A percentile compares a stretch with the other conserved stretches of the same genome.
These are phyloP conservation scores for Geum urbanum DNA, from an alignment of 306 rosid species.

Conservation along the genomic window DNA sequence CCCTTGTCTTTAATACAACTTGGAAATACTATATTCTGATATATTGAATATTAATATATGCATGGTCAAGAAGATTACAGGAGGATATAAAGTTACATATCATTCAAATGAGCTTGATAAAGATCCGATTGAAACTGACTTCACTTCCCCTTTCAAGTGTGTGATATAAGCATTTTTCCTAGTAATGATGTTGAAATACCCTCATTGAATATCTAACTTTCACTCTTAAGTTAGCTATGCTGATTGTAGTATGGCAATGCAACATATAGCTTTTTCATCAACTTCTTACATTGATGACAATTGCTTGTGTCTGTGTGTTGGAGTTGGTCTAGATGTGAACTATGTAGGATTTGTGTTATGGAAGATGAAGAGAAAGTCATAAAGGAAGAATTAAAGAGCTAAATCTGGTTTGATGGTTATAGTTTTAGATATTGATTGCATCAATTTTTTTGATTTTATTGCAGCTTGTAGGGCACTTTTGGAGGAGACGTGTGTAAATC, in stretches of 20 bases:
- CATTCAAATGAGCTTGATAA: constrained; percentile 54
- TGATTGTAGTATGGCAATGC: not conserved
- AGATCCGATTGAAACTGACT: constrained; percentile 31
- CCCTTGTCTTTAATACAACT: not conserved
- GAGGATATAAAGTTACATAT: constrained; percentile 67
- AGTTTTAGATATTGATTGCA: not conserved
- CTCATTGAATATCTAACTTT: not conserved
- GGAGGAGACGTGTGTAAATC: constrained; percentile 83
- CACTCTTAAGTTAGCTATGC: too few species aligned
- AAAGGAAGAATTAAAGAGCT: not conserved
- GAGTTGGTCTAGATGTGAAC: not conserved
- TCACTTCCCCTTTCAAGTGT: constrained; percentile 53
- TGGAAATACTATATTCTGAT: constrained; percentile 22
- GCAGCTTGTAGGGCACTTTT: constrained; percentile 97
- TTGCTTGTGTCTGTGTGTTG: not conserved
- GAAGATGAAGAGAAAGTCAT: too few species aligned
- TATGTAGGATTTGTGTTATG: too few species aligned
- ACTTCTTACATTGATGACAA: not conserved
- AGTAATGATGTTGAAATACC: not conserved
- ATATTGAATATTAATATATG: constrained; percentile 39
- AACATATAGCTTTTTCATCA: not conserved
- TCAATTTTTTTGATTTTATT: constrained; percentile 3
- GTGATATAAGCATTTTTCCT: constrained; percentile 7
- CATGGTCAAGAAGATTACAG: constrained; percentile 77
- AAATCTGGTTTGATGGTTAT: not conserved